Evolutionary conservation across 306 rosid genomes (phyloP).

Genomic region (Hippophae gyantsensis): DNA sequence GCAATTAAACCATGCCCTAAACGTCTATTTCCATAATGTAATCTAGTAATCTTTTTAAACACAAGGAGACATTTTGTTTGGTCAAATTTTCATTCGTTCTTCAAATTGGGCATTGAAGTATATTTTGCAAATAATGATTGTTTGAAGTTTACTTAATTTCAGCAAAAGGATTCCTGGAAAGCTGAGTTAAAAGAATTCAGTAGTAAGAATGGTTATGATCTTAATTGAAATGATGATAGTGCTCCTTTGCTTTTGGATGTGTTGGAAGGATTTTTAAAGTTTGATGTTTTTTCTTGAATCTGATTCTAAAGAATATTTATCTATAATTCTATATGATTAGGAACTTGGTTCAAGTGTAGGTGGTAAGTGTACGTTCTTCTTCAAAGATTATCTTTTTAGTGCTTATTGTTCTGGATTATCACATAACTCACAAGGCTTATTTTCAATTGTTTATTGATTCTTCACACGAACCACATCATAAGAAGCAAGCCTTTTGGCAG

Average conservation of each 20-base stretch:
- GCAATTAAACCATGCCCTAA: slow-evolving; percentile 11
- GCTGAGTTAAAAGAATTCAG: slow-evolving; percentile 86
- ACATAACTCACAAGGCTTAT: too few relatives aligned
- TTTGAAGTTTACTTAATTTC: slow-evolving; percentile 18
- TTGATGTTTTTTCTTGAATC: slow-evolving; percentile 53
- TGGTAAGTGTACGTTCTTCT: too few relatives aligned
- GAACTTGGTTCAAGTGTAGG: background rate
- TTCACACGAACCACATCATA: too few relatives aligned
- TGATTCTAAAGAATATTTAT: background rate
- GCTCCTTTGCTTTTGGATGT: slow-evolving; percentile 93
- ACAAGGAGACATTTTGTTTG: background rate
- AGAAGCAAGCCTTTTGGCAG: too few relatives aligned
- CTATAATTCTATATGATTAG: background rate
- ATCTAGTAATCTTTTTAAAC: slow-evolving; percentile 47
- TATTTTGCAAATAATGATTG: background rate
- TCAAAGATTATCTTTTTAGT: too few relatives aligned
- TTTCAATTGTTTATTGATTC: too few relatives aligned
- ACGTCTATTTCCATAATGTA: slow-evolving; percentile 96
- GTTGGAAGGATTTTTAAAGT: slow-evolving; percentile 95
- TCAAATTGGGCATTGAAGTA: too few relatives aligned
- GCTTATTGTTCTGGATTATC: too few relatives aligned
- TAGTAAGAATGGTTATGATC: slow-evolving; percentile 88
- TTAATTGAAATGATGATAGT: slow-evolving; percentile 82
- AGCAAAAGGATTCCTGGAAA: slow-evolving; percentile 97
- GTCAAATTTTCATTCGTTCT: too few relatives aligned